Percentiles rank a stretch among this genome's conserved stretches.
Conservation (phyloP, 306 rosid genomes). For the Cicer bijugum region DNA sequence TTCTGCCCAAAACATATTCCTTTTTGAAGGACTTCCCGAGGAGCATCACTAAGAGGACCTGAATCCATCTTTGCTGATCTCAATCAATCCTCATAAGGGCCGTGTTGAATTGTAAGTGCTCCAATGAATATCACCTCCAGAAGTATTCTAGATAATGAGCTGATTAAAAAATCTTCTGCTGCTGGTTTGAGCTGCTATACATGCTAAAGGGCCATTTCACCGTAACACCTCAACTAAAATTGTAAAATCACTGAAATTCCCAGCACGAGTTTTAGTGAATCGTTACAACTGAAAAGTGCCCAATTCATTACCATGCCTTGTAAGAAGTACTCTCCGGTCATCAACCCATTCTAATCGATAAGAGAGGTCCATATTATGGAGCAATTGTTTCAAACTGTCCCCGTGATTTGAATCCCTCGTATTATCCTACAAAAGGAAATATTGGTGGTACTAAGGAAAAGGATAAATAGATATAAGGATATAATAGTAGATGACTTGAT, state of each 20-base stretch:
- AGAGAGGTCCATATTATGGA: slow-evolving; percentile 86
- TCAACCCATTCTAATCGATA: slow-evolving; percentile 77
- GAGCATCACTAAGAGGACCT: slow-evolving; percentile 18
- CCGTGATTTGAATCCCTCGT: slow-evolving; percentile 60
- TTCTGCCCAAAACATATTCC: slow-evolving; percentile 3
- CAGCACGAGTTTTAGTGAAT: slow-evolving; percentile 28
- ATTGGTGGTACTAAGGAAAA: slow-evolving; percentile 22
- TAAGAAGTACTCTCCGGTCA: slow-evolving; percentile 69
- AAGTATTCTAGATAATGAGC: slow-evolving; percentile 25
- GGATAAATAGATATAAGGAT: slow-evolving; percentile 37
- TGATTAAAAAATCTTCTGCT: slow-evolving; percentile 6
- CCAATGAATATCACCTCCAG: slow-evolving; percentile 24
- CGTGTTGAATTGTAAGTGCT: slow-evolving; percentile 19
- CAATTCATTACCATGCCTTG: slow-evolving; percentile 72
- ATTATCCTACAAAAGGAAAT: slow-evolving; percentile 53
- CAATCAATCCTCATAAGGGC: slow-evolving; percentile 27
- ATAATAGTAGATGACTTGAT: slow-evolving; percentile 21
- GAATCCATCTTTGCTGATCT: slow-evolving; percentile 33
- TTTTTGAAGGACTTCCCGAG: slow-evolving; percentile 15
- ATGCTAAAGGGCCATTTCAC: slow-evolving; percentile 30
- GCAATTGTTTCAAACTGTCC: slow-evolving; percentile 71
- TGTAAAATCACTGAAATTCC: slow-evolving; percentile 27
- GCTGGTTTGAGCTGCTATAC: slow-evolving; percentile 40
- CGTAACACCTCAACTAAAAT: slow-evolving; percentile 13
- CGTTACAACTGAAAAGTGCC: slow-evolving; percentile 57